Evolutionary conservation across 345 rosid species (phyloP).

Genomic region (Schrenkiella parvula): DNA sequence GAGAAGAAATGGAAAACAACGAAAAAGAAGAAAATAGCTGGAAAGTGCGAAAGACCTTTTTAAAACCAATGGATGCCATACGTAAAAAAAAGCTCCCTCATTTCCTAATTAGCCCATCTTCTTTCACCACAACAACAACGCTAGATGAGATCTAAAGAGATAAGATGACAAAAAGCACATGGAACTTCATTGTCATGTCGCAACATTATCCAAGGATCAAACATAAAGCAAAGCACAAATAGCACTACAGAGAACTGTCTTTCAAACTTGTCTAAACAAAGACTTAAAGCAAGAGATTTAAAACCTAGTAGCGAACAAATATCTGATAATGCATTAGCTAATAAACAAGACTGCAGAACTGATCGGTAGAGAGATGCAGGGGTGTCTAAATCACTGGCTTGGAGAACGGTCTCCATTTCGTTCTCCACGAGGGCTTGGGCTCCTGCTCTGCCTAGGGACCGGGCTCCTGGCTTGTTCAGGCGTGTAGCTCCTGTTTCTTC

Average conservation of each 20-base stretch:
- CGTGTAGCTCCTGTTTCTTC: constrained; percentile 41
- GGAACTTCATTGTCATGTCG: constrained; percentile 18
- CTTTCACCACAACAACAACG: neutral
- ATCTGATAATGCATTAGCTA: constrained; percentile 1
- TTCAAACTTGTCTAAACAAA: constrained; percentile 3
- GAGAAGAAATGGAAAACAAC: neutral
- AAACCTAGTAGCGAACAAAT: constrained; percentile 14
- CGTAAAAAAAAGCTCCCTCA: constrained; percentile 1
- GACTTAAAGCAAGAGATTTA: neutral
- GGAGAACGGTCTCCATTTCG: constrained; percentile 56
- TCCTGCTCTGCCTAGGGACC: constrained; percentile 43
- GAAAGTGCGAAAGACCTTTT: constrained; percentile 1
- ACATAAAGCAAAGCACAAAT: constrained; percentile 6
- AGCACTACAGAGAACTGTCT: constrained; percentile 6
- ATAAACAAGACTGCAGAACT: constrained; percentile 6
- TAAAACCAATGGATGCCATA: neutral
- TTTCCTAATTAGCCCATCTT: neutral
- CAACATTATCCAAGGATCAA: constrained; percentile 9
- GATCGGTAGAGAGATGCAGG: neutral
- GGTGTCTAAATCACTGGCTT: constrained; percentile 42
- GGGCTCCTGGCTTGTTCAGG: constrained; percentile 45
- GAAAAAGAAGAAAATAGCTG: constrained; percentile 11
- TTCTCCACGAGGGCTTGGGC: constrained; percentile 38
- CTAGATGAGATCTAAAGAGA: constrained; percentile 4
- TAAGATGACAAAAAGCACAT: constrained; percentile 24